These are phyloP conservation scores for Arthrobotrys sinensis DNA, from an alignment of 2,329 filamentous ascomycete genomes.

Conservation along the genomic window DNA sequence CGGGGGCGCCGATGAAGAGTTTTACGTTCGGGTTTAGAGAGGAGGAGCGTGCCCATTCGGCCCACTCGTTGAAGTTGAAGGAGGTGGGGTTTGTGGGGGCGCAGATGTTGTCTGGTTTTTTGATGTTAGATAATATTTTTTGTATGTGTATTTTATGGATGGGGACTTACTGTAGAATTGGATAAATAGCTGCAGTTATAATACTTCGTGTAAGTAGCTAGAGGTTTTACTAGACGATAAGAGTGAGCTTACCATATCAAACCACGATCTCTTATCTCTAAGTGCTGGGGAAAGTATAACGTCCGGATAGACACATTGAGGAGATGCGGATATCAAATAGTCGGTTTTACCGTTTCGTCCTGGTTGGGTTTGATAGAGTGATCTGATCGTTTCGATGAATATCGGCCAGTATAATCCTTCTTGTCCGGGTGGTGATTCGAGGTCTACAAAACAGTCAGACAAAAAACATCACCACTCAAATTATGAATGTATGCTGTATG, in stretches of 20 bases:
- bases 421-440: conserved; percentile 33
- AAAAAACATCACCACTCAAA: background rate
- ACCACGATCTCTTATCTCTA: conserved; percentile 45
- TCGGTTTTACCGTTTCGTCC: conserved; percentile 69
- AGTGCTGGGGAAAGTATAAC: conserved; percentile 46
- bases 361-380: conserved; percentile 22
- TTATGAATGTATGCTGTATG: background rate
- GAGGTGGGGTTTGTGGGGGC: conserved; percentile 69
- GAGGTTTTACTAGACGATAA: no score
- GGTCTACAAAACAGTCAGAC: conserved; percentile 24
- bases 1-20: conserved; percentile 75
- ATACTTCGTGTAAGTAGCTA: no score
- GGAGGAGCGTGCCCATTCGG: conserved; percentile 75
- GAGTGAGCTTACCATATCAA: conserved; percentile 57
- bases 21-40: conserved; percentile 75
- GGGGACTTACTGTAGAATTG: conserved; percentile 63
- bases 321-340: conserved; percentile 76
- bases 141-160: conserved; percentile 74
- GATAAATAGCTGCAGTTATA: conserved; percentile 41
- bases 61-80: conserved; percentile 70
- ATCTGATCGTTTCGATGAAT: conserved; percentile 52
- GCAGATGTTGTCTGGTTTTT: conserved; percentile 74
- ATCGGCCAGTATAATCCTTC: conserved; percentile 46
- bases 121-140: conserved; percentile 65
- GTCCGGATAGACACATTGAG: conserved; percentile 79